phyloP scores from a whole-genome alignment of 2,329 filamentous ascomycete genomes.

The Aspergillus niger region DNA sequence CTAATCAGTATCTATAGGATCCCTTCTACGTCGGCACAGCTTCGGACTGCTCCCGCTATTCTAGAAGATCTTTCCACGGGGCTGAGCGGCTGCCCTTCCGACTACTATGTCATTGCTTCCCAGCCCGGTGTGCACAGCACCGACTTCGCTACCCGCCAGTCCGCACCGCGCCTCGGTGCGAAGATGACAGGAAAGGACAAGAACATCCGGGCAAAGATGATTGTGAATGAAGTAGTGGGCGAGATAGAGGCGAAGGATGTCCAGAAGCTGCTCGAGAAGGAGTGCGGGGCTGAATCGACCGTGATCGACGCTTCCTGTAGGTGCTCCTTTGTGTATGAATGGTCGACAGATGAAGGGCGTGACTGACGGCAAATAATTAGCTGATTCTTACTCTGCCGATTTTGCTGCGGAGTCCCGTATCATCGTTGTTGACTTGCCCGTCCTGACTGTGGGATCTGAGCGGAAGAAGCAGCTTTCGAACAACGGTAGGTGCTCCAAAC shows the following conservation, averaged over 20 bases:
- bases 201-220: slow-evolving; percentile 56
- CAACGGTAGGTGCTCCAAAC: slow-evolving; percentile 43
- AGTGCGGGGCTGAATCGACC: slow-evolving; percentile 50
- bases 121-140: slow-evolving; percentile 72
- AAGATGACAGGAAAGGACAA: slow-evolving; percentile 52
- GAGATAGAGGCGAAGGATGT: slow-evolving; percentile 49
- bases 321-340: slow-evolving; percentile 20
- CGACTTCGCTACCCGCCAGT: slow-evolving; percentile 62
- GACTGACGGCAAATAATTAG: slow-evolving; percentile 30
- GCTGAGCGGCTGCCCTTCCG: slow-evolving; percentile 69
- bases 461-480: slow-evolving; percentile 44
- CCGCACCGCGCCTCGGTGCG: slow-evolving; percentile 57
- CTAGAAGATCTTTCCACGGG: slow-evolving; percentile 45
- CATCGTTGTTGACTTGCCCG: slow-evolving; percentile 49
- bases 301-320: slow-evolving; percentile 48
- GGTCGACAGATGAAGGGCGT: not conserved
- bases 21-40: slow-evolving; percentile 41
- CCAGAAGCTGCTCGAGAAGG: slow-evolving; percentile 44
- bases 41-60: slow-evolving; percentile 49
- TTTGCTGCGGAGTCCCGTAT: slow-evolving; percentile 45
- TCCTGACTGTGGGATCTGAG: slow-evolving; percentile 38
- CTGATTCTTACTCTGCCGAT: slow-evolving; percentile 41
- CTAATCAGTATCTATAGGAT: slow-evolving; percentile 38
- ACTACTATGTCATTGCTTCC: slow-evolving; percentile 74
- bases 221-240: slow-evolving; percentile 57